Evolutionary conservation across 768 basidiomycete species (phyloP), one percentile per base, ranked within the genome.

Genomic region (Hydnum rufescens): DNA sequence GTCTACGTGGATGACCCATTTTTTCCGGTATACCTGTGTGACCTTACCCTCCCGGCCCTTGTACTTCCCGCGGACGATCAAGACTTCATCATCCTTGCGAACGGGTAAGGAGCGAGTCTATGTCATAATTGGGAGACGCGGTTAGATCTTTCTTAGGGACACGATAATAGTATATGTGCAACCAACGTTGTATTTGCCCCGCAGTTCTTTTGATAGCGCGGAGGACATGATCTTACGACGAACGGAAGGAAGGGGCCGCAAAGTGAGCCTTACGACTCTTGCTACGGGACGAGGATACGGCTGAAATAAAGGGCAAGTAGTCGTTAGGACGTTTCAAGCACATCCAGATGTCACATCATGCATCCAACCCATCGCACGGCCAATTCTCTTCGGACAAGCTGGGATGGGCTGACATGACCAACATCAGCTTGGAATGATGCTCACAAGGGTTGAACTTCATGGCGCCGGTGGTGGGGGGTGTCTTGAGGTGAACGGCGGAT

Each of bases 191-290:
- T 97, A 72, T 72, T 96, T 88, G 66, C 65, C 71, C 58, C 90
- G 79, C 61, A 99, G 81, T 62, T 96, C 93, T 74, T 95, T 96
- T 56, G 85, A 81, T 55, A 99, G 78, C 49, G 90, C 73, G 54
- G 93, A 88, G 58, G 86, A 89, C 95, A 99, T 96, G 62, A 97
- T 90, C 71, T 86, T 90, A 67, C 95, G 82, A 67, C 93, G 86
- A 62, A 87, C 72, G 48, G 86, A 89, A 43, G n/a, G 93, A 96
- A 49, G 93, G 87, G 42, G 93, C 93, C 51, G 74, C 74, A 70
- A 97, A 96, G 76, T 99, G 95, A 60, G 84, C 84, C 78, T 95
- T 96, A 73, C 90, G 88, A 63, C 82, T 78, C 78, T 96, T 97
- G 77, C 95, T 87, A 67, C 90, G 80, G 63, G 87, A 88, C 59